phyloP scores from a whole-genome alignment of 2,329 filamentous ascomycete species.

The Aureobasidium zeae region DNA sequence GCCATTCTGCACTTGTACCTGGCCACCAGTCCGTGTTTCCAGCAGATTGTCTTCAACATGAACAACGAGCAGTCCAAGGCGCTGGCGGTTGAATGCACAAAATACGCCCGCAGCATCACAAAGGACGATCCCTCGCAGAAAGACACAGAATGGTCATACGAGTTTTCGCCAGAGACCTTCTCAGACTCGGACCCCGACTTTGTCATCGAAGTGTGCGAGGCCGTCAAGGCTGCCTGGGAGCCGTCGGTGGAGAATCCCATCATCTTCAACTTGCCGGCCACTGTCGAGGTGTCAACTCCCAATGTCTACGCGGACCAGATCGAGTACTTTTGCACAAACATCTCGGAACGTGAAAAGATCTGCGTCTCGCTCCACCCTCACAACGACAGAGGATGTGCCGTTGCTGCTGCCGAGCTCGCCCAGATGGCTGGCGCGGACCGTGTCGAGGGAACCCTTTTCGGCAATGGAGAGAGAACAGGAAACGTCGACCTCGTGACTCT shows the following conservation, averaged over 20 bases:
- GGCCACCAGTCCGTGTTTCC: constrained; percentile 92
- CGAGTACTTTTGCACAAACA: constrained; percentile 85
- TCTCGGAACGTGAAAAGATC: constrained; percentile 75
- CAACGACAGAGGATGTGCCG: constrained; percentile 85
- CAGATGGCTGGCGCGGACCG: constrained; percentile 95
- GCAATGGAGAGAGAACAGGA: constrained; percentile 90
- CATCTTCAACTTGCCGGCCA: constrained; percentile 95
- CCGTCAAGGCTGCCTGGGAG: constrained; percentile 88
- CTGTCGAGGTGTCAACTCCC: constrained; percentile 87
- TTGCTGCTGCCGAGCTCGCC: constrained; percentile 81
- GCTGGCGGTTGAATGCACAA: constrained; percentile 75
- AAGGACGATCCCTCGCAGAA: constrained; percentile 57
- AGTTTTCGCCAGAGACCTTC: constrained; percentile 82
- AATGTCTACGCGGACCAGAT: constrained; percentile 96
- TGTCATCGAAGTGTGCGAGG: constrained; percentile 74
- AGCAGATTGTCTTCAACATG: constrained; percentile 81
- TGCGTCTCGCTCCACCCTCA: constrained; percentile 87
- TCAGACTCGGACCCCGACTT: constrained; percentile 84
- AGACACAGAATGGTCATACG: constrained; percentile 63
- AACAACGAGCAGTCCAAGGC: constrained; percentile 71
- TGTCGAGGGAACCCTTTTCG: constrained; percentile 88
- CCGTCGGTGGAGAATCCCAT: constrained; percentile 70
- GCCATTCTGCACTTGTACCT: constrained; percentile 93
- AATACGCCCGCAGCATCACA: constrained; percentile 78
- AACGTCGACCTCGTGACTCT: constrained; percentile 93